phyloP scores from a whole-genome alignment of 1,284 basidiomycete genomes.

The Marasmius oreades region DNA sequence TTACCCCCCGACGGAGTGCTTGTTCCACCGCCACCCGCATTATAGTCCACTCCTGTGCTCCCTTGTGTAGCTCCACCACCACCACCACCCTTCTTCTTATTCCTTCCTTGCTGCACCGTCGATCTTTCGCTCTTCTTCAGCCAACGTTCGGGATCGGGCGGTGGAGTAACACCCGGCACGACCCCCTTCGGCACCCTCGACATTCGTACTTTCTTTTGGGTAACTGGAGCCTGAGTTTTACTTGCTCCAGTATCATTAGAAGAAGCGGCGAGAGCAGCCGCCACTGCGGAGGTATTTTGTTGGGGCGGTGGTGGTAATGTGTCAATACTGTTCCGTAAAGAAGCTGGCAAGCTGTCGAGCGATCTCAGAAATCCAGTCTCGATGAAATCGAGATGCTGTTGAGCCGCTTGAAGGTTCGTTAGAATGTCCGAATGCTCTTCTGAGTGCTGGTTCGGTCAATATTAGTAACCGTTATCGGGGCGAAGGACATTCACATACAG shows the following conservation, averaged over 20 bases:
- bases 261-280: conserved; percentile 27
- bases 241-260: conserved; percentile 17
- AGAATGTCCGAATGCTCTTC: conserved; percentile 84
- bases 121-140: conserved; percentile 66
- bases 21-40: conserved; percentile 31
- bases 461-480: conserved; percentile 1
- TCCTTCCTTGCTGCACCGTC: conserved; percentile 42
- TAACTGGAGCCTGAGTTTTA: conserved; percentile 16
- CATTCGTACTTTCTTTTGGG: conserved; percentile 53
- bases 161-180: conserved; percentile 68
- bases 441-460: conserved; percentile 50
- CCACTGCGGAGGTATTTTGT: conserved; percentile 30
- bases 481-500: conserved; percentile 42
- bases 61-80: conserved; percentile 69
- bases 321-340: conserved; percentile 54
- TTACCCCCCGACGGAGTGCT: conserved; percentile 39
- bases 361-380: conserved; percentile 62
- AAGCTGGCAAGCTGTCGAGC: conserved; percentile 53
- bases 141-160: conserved; percentile 80
- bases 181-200: conserved; percentile 71
- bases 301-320: conserved; percentile 53
- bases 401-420: conserved; percentile 77
- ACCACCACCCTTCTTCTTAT: conserved; percentile 45
- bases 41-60: conserved; percentile 27
- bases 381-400: conserved; percentile 80